phyloP scores from a whole-genome alignment of 352 stramenopile species.

The Phytophthora sansomeana region DNA sequence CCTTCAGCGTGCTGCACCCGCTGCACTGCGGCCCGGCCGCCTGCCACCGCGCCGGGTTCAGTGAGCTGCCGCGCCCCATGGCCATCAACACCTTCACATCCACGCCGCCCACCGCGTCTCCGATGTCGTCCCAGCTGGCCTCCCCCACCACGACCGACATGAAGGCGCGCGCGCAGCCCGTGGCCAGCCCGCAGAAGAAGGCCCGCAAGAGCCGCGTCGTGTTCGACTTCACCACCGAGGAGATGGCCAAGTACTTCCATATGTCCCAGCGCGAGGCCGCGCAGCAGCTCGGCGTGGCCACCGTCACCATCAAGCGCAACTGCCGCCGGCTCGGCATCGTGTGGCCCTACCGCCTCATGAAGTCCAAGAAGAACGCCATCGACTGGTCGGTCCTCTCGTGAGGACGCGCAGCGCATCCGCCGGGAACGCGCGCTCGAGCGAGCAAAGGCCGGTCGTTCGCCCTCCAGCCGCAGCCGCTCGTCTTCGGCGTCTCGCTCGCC shows the following conservation, averaged over 20 bases:
- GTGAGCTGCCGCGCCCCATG: too few species aligned
- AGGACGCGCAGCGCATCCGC: constrained; percentile 46
- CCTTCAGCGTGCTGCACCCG: constrained; percentile 33
- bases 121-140: constrained; percentile 13
- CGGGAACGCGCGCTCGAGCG: constrained; percentile 41
- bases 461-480: constrained; percentile 23
- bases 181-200: constrained; percentile 38
- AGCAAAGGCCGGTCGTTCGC: constrained; percentile 40
- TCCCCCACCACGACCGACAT: constrained; percentile 25
- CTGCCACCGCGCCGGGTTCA: too few species aligned
- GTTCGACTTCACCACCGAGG: constrained; percentile 62
- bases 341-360: constrained; percentile 65
- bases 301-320: constrained; percentile 70
- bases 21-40: constrained; percentile 19
- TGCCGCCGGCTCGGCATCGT: constrained; percentile 66
- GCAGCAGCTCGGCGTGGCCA: constrained; percentile 60
- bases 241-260: constrained; percentile 67
- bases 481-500: constrained; percentile 14
- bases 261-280: constrained; percentile 64
- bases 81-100: constrained; percentile 11
- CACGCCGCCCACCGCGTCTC: background rate
- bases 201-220: constrained; percentile 58
- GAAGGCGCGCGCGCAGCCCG: constrained; percentile 16
- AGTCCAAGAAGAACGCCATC: constrained; percentile 55
- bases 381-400: constrained; percentile 45